Conservation (phyloP, 306 rosid genomes). For the Quercus berberidifolia region DNA sequence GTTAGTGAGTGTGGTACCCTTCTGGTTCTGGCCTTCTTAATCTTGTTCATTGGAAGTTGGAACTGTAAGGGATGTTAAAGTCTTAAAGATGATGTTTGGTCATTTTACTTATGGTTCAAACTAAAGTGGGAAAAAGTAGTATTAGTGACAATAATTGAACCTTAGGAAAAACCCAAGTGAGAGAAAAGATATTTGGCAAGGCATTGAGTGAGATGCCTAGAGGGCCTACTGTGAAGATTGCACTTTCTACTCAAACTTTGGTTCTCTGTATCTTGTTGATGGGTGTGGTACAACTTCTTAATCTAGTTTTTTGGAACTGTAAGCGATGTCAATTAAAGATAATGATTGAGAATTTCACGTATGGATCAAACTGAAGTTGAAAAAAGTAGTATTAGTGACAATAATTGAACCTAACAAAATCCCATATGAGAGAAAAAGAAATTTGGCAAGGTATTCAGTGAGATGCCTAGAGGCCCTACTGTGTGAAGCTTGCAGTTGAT, state of each 20-base stretch:
- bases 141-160: background rate
- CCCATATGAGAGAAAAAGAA: background rate
- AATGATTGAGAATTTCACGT: too few relatives aligned
- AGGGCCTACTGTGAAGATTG: background rate
- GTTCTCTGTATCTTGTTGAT: background rate
- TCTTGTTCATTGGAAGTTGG: background rate
- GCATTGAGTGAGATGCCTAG: too few relatives aligned
- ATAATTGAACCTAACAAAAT: background rate
- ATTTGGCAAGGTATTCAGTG: too few relatives aligned
- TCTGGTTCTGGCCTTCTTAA: background rate
- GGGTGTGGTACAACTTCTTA: background rate
- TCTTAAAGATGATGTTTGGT: too few relatives aligned
- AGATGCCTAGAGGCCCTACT: too few relatives aligned
- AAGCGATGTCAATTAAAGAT: too few relatives aligned
- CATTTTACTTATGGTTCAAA: background rate
- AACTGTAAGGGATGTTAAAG: too few relatives aligned
- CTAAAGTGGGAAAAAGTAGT: background rate
- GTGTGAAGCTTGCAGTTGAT: background rate
- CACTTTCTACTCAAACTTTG: background rate
- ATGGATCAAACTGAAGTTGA: background rate
- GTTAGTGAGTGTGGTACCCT: too few relatives aligned
- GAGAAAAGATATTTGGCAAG: background rate
- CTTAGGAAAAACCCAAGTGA: background rate
- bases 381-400: background rate
- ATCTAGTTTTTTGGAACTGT: background rate